Base-by-base conservation (phyloP, 352 stramenopile genomes). In the Thraustochytrium striatum region DNA sequence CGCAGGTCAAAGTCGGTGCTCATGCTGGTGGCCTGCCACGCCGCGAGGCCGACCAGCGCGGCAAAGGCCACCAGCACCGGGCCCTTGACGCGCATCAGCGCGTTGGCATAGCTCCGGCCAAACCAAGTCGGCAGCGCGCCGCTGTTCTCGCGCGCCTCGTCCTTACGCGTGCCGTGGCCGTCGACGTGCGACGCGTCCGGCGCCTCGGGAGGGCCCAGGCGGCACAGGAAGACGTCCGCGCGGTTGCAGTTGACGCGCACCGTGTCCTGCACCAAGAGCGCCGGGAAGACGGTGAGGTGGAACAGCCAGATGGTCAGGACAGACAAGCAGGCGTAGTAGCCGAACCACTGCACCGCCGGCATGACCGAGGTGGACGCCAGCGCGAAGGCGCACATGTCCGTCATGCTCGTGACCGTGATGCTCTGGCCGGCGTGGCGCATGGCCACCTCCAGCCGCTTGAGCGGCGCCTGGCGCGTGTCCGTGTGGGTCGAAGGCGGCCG, bases 271-370 rank as follows among this genome's bases (percentile, higher is more conserved):
- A 55, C 58, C 38, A 82, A 30, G 9, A 82, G 43, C 1, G 72
- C 78, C 3, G 59, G 50, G 33, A 82, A 82, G 33, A 79, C 68
- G 13, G 72, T 62, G n/a, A 82, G 43, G n/a, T 81, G 72, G 1
- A 16, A 30, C 3, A 32, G 28, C n/a, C 78, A 85, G 41, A 85
- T 50, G 38, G 84, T 84, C n/a, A 85, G 28, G 16, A 85, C 83
- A 0, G 82, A 32, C 7, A 69, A 44, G 19, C 61, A 57, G 3
- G 82, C 82, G 68, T 85, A 85, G 11, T 70, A 39, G 57, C 82
- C 83, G 35, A 85, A 85, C 43, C 81, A 83, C 57, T 84, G 35
- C 21, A 85, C 52, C 1, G 81, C 79, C n/a, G 82, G 82, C 11
- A 85, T 35, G 13, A 58, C 41, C 55, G 82, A 69, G 52, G 30